phyloP scores from a whole-genome alignment of 352 stramenopile species.

The Phytophthora ramorum region DNA sequence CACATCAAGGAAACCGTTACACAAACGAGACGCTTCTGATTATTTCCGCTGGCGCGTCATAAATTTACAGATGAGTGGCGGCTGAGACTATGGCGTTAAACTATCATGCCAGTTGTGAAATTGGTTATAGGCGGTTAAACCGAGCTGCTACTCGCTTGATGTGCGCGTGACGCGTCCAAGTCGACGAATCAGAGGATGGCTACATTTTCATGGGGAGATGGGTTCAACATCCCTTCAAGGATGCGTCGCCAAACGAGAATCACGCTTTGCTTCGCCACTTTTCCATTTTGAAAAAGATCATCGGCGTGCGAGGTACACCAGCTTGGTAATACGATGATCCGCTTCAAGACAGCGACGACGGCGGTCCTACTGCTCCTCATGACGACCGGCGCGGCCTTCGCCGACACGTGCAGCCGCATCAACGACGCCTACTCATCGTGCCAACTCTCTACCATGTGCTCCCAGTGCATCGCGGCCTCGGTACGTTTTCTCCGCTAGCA shows the following conservation, averaged over 20 bases:
- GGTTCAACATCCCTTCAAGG: constrained; percentile 24
- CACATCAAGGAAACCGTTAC: not conserved
- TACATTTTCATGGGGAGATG: constrained; percentile 18
- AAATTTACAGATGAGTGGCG: not conserved
- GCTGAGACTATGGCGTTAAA: not conserved
- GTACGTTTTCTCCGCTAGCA: constrained; percentile 10
- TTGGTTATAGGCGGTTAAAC: not conserved
- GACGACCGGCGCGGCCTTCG: not conserved
- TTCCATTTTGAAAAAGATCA: constrained; percentile 21
- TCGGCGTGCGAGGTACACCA: constrained; percentile 20
- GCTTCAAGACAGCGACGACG: constrained; percentile 11
- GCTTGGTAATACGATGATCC: constrained; percentile 31
- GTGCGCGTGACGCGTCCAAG: not conserved
- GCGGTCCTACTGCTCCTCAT: constrained; percentile 7
- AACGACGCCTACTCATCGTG: constrained; percentile 45
- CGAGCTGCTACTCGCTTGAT: not conserved
- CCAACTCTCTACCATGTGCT: constrained; percentile 51
- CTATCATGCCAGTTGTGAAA: not conserved
- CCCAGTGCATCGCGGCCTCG: constrained; percentile 40
- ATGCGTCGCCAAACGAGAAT: constrained; percentile 1
- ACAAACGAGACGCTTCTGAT: not conserved
- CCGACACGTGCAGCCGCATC: constrained; percentile 40
- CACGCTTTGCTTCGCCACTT: not conserved
- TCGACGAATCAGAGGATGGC: not conserved
- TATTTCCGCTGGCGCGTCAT: not conserved